Base-by-base conservation (phyloP, 2,329 filamentous ascomycete genomes). In the Cladosporium sp. region DNA sequence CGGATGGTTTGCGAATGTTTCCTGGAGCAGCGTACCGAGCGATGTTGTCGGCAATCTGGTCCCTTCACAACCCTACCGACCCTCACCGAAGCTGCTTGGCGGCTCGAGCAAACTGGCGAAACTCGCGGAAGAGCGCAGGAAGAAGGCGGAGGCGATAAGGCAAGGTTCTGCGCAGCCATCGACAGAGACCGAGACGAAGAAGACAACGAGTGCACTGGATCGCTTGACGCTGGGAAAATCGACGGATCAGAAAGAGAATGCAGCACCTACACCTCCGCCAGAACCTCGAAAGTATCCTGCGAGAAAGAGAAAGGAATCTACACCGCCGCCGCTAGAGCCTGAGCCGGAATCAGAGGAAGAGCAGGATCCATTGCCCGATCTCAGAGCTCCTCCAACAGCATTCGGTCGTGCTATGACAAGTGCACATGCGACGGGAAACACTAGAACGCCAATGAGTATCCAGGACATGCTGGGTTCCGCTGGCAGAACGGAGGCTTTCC, bases 31-130 rank as follows among this genome's bases (percentile, higher is more conserved):
- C 61, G 82, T 94, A 13, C 91, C 93, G 25, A 71, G 78, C 46
- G 78, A 89, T 56, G 87, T 91, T 32, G 84, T 86, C 70, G 85
- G 90, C 43, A 76, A 82, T 18, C 83, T 89, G 18, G 85, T 93
- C 13, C 68, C 72, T 43, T 79, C 91, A 58, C 83, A 88, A 48
- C 86, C 84, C 77, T 66, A 85, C 39, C 80, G 80, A 68, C 88
- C 85, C 62, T 81, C 80, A 57, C 86, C 88, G 21, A 90, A 92
- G 2, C 82, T 99, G 0, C 79, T 97, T 2, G 96, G 95, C 32
- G 96, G 95, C 36, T 86, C 88, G 10, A 96, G 94, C 5, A 99
- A 99, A 74, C 82, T 99, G 54, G 94, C 96, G 72, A 92, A 92
- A 57, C 82, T 99, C 49, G 93, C 94, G 60, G 92, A 92, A 36